Conservation (phyloP, 495 filamentous ascomycete genomes). For the Penicillium cinerascens region DNA sequence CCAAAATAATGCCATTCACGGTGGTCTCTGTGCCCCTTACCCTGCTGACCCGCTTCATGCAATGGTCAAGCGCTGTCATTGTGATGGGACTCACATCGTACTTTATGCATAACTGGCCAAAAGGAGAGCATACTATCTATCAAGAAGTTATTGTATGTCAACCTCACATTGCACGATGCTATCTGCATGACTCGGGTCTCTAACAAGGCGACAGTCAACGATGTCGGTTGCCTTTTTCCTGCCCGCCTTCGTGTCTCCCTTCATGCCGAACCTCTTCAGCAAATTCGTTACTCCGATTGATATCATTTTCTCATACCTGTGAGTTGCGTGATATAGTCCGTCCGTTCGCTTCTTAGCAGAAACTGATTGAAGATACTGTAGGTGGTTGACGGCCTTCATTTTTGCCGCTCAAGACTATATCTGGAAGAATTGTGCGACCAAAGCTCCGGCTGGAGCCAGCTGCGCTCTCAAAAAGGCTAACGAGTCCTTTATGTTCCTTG, state of each 20-base stretch:
- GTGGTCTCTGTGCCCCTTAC: not conserved
- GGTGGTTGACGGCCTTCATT: slow-evolving; percentile 47
- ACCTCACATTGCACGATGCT: not conserved
- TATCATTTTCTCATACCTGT: slow-evolving; percentile 49
- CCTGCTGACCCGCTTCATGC: not conserved
- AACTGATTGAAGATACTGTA: not conserved
- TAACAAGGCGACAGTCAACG: slow-evolving; percentile 27
- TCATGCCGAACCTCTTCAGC: slow-evolving; percentile 19
- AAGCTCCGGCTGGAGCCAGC: not conserved
- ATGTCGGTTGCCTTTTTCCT: slow-evolving; percentile 45
- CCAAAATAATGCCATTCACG: not conserved
- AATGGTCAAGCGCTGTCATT: slow-evolving; percentile 46
- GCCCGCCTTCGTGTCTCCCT: slow-evolving; percentile 36
- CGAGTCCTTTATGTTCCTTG: slow-evolving; percentile 48
- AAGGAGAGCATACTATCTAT: slow-evolving; percentile 35
- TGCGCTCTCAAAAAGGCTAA: slow-evolving; percentile 25
- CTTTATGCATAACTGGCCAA: slow-evolving; percentile 28
- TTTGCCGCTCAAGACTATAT: slow-evolving; percentile 42
- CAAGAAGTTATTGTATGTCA: slow-evolving; percentile 42
- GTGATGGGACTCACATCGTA: slow-evolving; percentile 47
- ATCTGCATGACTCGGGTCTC: not conserved
- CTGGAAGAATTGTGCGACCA: slow-evolving; percentile 19
- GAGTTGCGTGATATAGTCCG: not conserved
- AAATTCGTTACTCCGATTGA: slow-evolving; percentile 38
- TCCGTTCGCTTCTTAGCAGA: not conserved